Percentiles rank a stretch among this genome's conserved stretches.
Conservation (phyloP, 2,329 filamentous ascomycete genomes). For the Stagonosporopsis tanaceti region DNA sequence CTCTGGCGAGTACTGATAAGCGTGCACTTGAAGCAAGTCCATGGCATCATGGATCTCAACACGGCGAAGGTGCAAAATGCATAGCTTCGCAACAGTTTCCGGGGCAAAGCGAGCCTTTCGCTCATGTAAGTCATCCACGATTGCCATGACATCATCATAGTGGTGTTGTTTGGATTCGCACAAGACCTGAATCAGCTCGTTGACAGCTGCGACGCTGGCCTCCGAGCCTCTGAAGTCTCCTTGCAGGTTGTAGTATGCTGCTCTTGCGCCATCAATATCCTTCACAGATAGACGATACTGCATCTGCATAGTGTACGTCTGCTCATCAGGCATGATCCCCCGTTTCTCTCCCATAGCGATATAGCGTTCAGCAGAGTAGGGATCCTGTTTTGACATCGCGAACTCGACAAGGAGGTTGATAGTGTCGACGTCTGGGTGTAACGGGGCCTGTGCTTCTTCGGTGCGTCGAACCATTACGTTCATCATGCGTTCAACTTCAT, state of each 20-base stretch:
- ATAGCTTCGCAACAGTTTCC: constrained; percentile 77
- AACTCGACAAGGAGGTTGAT: constrained; percentile 80
- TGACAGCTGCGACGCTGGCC: constrained; percentile 70
- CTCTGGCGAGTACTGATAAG: constrained; percentile 71
- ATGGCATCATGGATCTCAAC: constrained; percentile 82
- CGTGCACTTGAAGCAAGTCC: constrained; percentile 80
- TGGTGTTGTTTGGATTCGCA: constrained; percentile 68
- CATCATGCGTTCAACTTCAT: constrained; percentile 78
- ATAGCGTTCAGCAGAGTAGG: constrained; percentile 77
- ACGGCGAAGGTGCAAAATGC: constrained; percentile 74
- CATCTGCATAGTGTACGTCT: constrained; percentile 77
- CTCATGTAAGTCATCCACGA: constrained; percentile 76
- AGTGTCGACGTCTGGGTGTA: constrained; percentile 69
- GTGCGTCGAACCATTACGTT: constrained; percentile 67
- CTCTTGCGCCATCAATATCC: constrained; percentile 74
- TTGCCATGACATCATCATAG: constrained; percentile 74
- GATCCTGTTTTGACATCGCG: constrained; percentile 74
- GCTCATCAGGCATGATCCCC: constrained; percentile 70
- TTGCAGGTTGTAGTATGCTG: constrained; percentile 70
- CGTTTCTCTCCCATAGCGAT: constrained; percentile 71
- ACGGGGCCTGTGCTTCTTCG: constrained; percentile 54
- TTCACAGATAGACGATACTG: constrained; percentile 76
- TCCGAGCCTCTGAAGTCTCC: constrained; percentile 63
- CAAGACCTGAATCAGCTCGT: constrained; percentile 75
- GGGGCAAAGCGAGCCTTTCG: constrained; percentile 73